Evolutionary conservation across 2,329 filamentous ascomycete species (phyloP), one percentile per base, ranked within the genome.

Genomic region (Hypoxylon sp.): DNA sequence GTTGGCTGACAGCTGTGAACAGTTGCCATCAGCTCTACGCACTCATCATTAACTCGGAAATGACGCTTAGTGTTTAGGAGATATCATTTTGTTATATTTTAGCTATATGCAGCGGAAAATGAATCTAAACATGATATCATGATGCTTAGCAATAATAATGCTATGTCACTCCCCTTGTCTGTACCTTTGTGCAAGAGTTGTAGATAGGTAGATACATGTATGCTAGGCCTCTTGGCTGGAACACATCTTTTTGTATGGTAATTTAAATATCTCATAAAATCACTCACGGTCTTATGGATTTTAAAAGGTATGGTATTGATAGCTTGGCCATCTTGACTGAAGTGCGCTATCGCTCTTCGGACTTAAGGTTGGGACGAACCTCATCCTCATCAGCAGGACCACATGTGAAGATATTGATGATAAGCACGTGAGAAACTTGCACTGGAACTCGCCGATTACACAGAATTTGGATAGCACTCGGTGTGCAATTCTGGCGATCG

Each of bases 401-500:
- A 31, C 29, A 31, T 31, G 4, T 22, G 29, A 33, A 9, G 17
- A 42, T 29, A 17, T 24, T 10, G 22, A 35, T 46, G 17, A 42
- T 19, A 33, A 33, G 39, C 13, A 46, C 14, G 26, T 2, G 44
- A 35, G 17, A 46, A 13, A 56, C 3, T 33, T 46, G 53, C n/a
- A 24, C 53, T 24, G 19, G 17, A 14, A 35, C 11, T 35, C 26
- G n/a, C 53, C 52, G 6, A 42, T 26, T 29, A n/a, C 24, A 55
- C 22, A 19, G 3, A 48, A 48, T 39, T 37, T 22, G 17, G 29
- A 3, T 33, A 31, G 19, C 17, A 29, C 39, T 33, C 14, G 19
- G 11, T 44, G 47, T 68, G 39, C 26, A 37, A 67, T 47, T 47
- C 19, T 46, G 54, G 54, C 44, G 50, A n/a, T 48, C 13, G 29